Evolutionary conservation across 768 basidiomycete species (phyloP), one percentile per base, ranked within the genome.

Genomic region (Leccinum uliginosum): DNA sequence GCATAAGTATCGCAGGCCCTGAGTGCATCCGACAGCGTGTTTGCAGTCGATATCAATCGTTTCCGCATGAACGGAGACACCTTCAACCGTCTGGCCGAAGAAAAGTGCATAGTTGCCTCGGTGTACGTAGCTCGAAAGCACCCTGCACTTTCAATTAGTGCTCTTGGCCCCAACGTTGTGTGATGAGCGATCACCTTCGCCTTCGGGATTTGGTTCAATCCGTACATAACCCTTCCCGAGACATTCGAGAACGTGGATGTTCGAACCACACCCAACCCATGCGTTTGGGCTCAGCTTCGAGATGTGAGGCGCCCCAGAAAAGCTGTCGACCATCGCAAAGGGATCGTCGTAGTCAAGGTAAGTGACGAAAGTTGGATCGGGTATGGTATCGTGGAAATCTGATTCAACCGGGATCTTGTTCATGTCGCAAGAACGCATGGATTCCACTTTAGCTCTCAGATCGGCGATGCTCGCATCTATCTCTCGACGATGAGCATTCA

Each of bases 281-380:
- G 88, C 82, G 61, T 82, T 77, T 19, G 64, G 71, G 60, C 84
- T 92, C 40, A 88, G 56, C 23, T 68, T 70, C 19, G 71, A 59
- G 17, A 89, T 74, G 61, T 86, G 81, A 12, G 85, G 80, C 26
- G 75, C 75, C 12, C 82, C 83, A 3, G 80, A 80, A 21, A 74
- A 76, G 34, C 77, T 63, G 29, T 78, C 72, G 6, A 81, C 75
- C 48, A 89, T 71, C 10, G 78, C 74, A 58, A 91, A 88, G 0
- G 91, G 88, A 62, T 93, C 76, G 4, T 89, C 85, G 60, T 91
- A 81, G 62, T 94, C 93, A 27, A 77, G 75, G 64, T 90, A 95
- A 12, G 83, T 86, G 21, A 94, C 76, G 2, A 81, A 82, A 55
- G 71, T 81, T 2, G 87, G 84, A 14, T 78, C 73, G 2, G 84